Evolutionary conservation across 2,329 filamentous ascomycete genomes (phyloP).

Genomic region (Penicillium glabrum): DNA sequence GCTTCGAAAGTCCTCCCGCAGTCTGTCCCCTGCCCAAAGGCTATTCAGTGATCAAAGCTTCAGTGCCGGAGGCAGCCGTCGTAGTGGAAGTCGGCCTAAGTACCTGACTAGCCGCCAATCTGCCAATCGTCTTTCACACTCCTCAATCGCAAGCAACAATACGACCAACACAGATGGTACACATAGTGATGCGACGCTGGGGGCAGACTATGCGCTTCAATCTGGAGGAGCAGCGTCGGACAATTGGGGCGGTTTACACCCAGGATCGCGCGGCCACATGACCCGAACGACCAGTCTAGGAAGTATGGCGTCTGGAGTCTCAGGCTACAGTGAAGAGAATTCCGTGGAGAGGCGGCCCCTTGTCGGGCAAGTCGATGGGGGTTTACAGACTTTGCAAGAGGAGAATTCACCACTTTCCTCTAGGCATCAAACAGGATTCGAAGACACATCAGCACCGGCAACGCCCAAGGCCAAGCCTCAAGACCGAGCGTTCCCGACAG

Average conservation of each 20-base stretch:
- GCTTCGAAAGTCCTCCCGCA: conserved; percentile 26
- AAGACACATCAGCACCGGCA: conserved; percentile 53
- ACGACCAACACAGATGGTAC: conserved; percentile 60
- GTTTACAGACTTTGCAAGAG: conserved; percentile 61
- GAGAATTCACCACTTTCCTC: conserved; percentile 44
- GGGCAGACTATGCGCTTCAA: conserved; percentile 78
- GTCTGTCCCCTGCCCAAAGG: conserved; percentile 27
- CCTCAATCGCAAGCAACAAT: conserved; percentile 55
- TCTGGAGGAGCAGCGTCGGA: conserved; percentile 72
- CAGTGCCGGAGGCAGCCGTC: conserved; percentile 27
- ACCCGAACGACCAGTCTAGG: conserved; percentile 81
- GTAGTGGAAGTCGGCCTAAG: conserved; percentile 50
- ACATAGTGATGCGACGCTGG: conserved; percentile 70
- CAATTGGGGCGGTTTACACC: conserved; percentile 22
- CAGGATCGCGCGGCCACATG: conserved; percentile 48
- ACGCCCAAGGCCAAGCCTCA: conserved; percentile 68
- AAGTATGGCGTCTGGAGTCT: conserved; percentile 78
- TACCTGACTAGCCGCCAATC: conserved; percentile 57
- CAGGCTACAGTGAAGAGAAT: conserved; percentile 53
- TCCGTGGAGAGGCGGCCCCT: conserved; percentile 44
- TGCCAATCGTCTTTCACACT: conserved; percentile 59
- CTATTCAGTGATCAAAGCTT: conserved; percentile 28
- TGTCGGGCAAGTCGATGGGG: conserved; percentile 45
- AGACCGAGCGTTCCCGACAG: conserved; percentile 67
- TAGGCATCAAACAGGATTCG: conserved; percentile 36